These are phyloP conservation scores for Chrysoporthe austroafricana DNA, from an alignment of 2,329 filamentous ascomycete genomes.

Conservation along the genomic window DNA sequence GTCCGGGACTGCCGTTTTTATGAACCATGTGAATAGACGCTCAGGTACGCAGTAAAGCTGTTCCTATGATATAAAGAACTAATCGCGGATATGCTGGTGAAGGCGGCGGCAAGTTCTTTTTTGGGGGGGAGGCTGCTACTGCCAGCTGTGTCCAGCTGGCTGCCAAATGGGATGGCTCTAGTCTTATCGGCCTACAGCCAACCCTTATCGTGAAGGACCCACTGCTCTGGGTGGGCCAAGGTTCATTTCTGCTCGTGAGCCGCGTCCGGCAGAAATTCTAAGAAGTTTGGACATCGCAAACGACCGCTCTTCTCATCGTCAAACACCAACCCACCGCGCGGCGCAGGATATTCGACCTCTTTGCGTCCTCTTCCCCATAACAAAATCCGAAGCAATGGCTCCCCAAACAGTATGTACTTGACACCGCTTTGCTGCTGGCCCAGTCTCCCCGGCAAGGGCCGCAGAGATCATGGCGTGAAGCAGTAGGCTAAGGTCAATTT, in stretches of 20 bases:
- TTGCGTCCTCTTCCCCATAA: slow-evolving; percentile 50
- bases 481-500: slow-evolving; percentile 92
- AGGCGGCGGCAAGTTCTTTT: too few relatives aligned
- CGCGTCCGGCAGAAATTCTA: background rate
- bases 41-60: too few relatives aligned
- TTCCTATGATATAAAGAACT: too few relatives aligned
- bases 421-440: slow-evolving; percentile 94
- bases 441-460: slow-evolving; percentile 45
- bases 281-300: slow-evolving; percentile 8
- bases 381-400: slow-evolving; percentile 71
- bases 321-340: slow-evolving; percentile 39
- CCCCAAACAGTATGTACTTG: slow-evolving; percentile 82
- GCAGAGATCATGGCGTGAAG: slow-evolving; percentile 62
- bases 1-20: too few relatives aligned
- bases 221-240: background rate
- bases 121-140: too few relatives aligned
- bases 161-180: background rate
- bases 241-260: background rate
- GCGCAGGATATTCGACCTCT: slow-evolving; percentile 84
- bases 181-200: background rate
- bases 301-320: slow-evolving; percentile 10
- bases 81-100: too few relatives aligned
- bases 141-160: slow-evolving; percentile 19
- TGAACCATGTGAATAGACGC: too few relatives aligned
- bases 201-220: slow-evolving; percentile 18